Evolutionary conservation across 1,139 yeast genomes (phyloP), one percentile per base, ranked within the genome.

Genomic region (Sugiyamaella novakii): DNA sequence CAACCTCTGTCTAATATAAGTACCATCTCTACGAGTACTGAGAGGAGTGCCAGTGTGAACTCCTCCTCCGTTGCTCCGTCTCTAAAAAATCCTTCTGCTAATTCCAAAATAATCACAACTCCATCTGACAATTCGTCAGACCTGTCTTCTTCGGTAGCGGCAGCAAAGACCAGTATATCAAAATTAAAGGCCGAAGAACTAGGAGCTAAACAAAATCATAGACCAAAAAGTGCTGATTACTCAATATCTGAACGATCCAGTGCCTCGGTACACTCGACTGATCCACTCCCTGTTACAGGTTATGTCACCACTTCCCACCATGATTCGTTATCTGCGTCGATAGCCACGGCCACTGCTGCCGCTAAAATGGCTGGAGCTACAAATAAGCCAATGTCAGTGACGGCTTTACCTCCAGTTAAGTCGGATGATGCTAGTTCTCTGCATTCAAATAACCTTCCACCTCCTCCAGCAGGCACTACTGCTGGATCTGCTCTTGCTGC

Each of bases 401-500:
- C 42, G 3, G 47, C 47, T 1, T 17, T 35, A 17, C 41, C 47
- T 1, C 47, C 47, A 18, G 17, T 28, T 18, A 34, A 27, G 25
- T 19, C 38, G 10, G 29, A 18, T 33, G 40, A 40, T 11, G n/a
- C 39, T 7, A 25, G 18, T 11, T 39, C 47, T 5, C n/a, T 28
- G 11, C 30, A 33, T 11, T 22, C 41, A 6, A 11, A 15, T 2
- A 11, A 21, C 18, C 43, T 27, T n/a, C 31, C 42, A 15, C 30
- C 22, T 12, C 40, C 18, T 27, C 46, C 46, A 24, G 40, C 35
- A 7, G 41, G 34, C 11, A 28, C 39, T 11, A 28, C 29, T 8
- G 36, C 39, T 18, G 46, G 45, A 19, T 52, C 56, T n/a, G 61
- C 61, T 1, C 50, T 54, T 24, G 61, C 61, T 11, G 61, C 61